Conservation (phyloP, 352 stramenopile species). For the Achlya hypogyna region DNA sequence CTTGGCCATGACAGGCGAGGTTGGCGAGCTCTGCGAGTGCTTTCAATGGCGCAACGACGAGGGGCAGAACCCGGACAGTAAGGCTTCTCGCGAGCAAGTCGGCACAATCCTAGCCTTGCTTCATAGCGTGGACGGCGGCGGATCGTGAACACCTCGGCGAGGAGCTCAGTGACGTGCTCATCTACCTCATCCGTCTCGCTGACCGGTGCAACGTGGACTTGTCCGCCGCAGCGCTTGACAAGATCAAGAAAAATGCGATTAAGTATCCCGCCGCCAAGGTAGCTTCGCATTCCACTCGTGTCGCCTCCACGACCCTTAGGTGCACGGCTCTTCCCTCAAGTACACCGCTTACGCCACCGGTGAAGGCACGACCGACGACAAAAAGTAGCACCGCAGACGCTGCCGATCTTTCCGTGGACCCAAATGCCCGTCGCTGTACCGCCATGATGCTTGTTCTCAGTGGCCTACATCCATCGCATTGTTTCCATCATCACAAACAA, state of each 20-base stretch:
- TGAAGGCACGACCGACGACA: too few relatives aligned
- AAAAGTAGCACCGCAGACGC: neutral
- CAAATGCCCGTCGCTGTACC: too few relatives aligned
- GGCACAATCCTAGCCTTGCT: constrained; percentile 1
- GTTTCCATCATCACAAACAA: too few relatives aligned
- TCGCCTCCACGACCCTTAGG: neutral
- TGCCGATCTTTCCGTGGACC: too few relatives aligned
- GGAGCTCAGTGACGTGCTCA: constrained; percentile 95
- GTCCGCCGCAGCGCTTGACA: constrained; percentile 78
- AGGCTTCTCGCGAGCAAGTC: neutral
- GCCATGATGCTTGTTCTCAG: too few relatives aligned
- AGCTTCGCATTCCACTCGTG: neutral
- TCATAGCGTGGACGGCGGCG: constrained; percentile 54
- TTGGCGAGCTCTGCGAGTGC: constrained; percentile 93
- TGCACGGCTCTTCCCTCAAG: constrained; percentile 9
- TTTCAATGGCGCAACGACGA: constrained; percentile 93
- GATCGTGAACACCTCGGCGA: constrained; percentile 89
- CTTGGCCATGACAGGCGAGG: constrained; percentile 90
- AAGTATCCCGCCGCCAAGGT: constrained; percentile 69
- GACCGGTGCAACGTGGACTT: constrained; percentile 89
- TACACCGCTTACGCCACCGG: constrained; percentile 7
- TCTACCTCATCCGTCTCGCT: constrained; percentile 94
- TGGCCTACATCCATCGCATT: too few relatives aligned
- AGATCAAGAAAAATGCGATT: constrained; percentile 85
- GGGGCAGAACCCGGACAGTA: constrained; percentile 42